These are phyloP conservation scores for Nakazawaea ishiwadae DNA, from an alignment of 805 yeast species.

Conservation along the genomic window DNA sequence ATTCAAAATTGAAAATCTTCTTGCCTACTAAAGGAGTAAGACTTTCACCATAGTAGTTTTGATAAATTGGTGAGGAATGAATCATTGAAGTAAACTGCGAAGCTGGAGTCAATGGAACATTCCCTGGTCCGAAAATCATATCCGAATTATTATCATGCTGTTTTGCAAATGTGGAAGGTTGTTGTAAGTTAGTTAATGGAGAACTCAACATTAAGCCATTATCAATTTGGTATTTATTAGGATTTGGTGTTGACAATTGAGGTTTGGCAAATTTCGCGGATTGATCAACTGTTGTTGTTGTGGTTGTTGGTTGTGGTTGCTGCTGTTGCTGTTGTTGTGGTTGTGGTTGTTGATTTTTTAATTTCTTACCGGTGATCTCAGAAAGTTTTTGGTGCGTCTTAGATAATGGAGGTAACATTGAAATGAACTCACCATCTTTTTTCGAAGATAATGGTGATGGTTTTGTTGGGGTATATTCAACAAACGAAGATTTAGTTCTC, in stretches of 20 bases:
- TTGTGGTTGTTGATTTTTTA: neutral
- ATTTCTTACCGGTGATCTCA: conserved; percentile 9
- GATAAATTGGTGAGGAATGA: conserved; percentile 29
- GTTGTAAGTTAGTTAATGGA: conserved; percentile 12
- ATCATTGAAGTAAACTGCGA: conserved; percentile 27
- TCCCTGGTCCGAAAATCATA: conserved; percentile 7
- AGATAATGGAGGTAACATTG: conserved; percentile 8
- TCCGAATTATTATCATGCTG: conserved; percentile 5
- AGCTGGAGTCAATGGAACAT: conserved; percentile 23
- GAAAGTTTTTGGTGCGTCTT: conserved; percentile 9
- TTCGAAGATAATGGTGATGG: conserved; percentile 8
- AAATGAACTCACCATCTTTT: neutral
- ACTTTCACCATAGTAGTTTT: conserved; percentile 6
- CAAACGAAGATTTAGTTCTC: conserved; percentile 4
- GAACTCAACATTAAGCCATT: conserved; percentile 6
- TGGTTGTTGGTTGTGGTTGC: neutral
- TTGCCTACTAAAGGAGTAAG: conserved; percentile 3
- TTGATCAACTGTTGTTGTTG: neutral
- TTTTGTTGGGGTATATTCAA: conserved; percentile 8
- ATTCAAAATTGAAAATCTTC: conserved; percentile 5
- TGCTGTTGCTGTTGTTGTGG: neutral
- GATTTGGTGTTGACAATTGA: conserved; percentile 3
- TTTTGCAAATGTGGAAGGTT: conserved; percentile 11
- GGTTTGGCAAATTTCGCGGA: neutral
- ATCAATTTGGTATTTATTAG: conserved; percentile 2